Conservation (phyloP, 2,329 filamentous ascomycete genomes). For the Neopestalotiopsis rosae region DNA sequence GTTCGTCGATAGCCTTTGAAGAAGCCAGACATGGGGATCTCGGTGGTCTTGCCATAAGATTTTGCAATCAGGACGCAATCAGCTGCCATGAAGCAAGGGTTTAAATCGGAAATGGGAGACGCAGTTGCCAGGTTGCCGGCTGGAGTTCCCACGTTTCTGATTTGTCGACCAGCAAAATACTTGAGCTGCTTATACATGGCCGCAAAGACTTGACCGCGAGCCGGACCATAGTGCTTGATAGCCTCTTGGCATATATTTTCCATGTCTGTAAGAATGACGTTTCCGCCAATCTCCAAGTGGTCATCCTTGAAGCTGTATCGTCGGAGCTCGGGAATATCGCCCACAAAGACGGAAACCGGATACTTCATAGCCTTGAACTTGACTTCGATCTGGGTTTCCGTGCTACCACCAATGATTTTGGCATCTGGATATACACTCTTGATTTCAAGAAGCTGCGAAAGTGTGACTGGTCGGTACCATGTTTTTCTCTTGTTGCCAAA, state of each 20-base stretch:
- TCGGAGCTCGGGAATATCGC: conserved; percentile 88
- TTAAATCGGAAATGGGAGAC: conserved; percentile 94
- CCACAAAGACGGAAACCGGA: conserved; percentile 86
- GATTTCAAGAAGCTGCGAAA: conserved; percentile 89
- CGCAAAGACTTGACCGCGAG: conserved; percentile 79
- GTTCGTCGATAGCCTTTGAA: conserved; percentile 92
- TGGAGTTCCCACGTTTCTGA: conserved; percentile 95
- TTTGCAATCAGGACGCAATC: conserved; percentile 83
- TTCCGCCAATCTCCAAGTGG: conserved; percentile 89
- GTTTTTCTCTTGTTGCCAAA: conserved; percentile 95
- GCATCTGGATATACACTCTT: conserved; percentile 84
- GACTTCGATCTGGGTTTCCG: conserved; percentile 97
- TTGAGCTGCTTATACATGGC: conserved; percentile 92
- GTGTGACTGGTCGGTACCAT: conserved; percentile 89
- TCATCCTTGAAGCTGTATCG: conserved; percentile 82
- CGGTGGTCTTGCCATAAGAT: conserved; percentile 72
- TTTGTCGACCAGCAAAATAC: conserved; percentile 94
- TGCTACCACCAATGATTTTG: conserved; percentile 95
- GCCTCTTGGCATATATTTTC: conserved; percentile 84
- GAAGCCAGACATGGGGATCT: conserved; percentile 91
- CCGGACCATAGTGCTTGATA: conserved; percentile 75
- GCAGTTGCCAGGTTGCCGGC: conserved; percentile 94
- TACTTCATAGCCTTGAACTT: conserved; percentile 97
- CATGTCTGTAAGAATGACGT: conserved; percentile 89
- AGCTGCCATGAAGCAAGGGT: conserved; percentile 89